Evolutionary conservation across 306 rosid species (phyloP), one percentile per base, ranked within the genome.

Genomic region (Trifolium dubium): DNA sequence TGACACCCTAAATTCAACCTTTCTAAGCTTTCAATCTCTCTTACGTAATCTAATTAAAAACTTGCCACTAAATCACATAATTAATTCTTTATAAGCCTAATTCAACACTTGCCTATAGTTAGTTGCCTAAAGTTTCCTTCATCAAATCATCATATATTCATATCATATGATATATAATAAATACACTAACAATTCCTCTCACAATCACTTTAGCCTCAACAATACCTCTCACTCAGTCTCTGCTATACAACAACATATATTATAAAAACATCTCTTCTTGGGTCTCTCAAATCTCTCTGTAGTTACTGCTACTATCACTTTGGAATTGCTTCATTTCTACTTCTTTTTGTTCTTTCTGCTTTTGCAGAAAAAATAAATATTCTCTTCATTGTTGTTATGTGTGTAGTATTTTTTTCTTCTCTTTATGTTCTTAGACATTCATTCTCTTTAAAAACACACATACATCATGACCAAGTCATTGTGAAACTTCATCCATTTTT

Each of bases 191-290:
- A 76, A 47, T 55, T 65, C 77, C 64, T 74, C 82, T 60, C 58
- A 3, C 56, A 41, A 71, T 28, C 75, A 67, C 72, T 77, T 23
- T 58, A 13, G 69, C 69, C 58, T 70, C 59, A 47, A n/a, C 9
- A 77, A 32, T 2, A 49, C 31, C 30, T 19, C 61, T 10, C 19
- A 23, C 14, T 76, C 30, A 49, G 61, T 63, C 55, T 49, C 7
- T 49, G 54, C 19, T 49, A 49, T 49, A 37, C 76, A 44, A 62
- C 10, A 67, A 75, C 84, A 64, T 71, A 77, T 23, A 66, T 70
- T 80, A 73, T 81, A 78, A 68, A 50, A 72, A 90, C 86, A 83
- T 80, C 78, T 79, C 88, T 85, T 82, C 86, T 88, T 80, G 89
- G 91, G 83, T 87, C 80, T 85, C 82, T 85, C 68, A 84, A 83